Percentiles rank a stretch among this genome's conserved stretches.
These are phyloP conservation scores for Mycena venus DNA, from an alignment of 768 basidiomycete genomes.

Conservation along the genomic window DNA sequence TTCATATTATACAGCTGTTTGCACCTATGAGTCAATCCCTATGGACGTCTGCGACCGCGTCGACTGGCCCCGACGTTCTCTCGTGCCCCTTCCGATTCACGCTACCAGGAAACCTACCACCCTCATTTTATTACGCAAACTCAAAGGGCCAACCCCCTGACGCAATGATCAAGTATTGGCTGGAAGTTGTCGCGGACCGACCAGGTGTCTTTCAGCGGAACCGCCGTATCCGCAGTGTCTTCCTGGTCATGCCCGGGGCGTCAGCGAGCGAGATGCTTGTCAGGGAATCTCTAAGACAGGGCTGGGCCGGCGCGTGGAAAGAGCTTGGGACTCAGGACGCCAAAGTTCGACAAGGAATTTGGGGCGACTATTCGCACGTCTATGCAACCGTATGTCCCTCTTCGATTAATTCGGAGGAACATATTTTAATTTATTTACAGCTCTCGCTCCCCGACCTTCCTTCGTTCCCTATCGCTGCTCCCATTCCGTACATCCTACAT, in stretches of 20 bases:
- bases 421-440: neutral
- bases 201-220: slow-evolving; percentile 10
- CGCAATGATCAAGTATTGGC: slow-evolving; percentile 2
- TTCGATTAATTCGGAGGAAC: neutral
- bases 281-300: slow-evolving; percentile 9
- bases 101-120: slow-evolving; percentile 4
- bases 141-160: neutral
- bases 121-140: neutral
- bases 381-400: neutral
- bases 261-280: neutral
- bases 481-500: slow-evolving; percentile 12
- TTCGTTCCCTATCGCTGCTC: neutral
- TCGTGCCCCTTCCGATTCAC: slow-evolving; percentile 15
- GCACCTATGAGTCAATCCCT: neutral
- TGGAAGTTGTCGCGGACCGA: slow-evolving; percentile 16
- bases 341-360: slow-evolving; percentile 9
- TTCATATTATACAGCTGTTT: neutral
- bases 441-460: neutral
- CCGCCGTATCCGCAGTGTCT: slow-evolving; percentile 8
- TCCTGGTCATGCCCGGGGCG: slow-evolving; percentile 13
- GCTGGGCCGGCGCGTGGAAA: slow-evolving; percentile 11
- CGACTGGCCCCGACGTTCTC: neutral
- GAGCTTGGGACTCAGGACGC: neutral
- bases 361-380: slow-evolving; percentile 12
- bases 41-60: neutral